Evolutionary conservation across 805 yeast species (phyloP), one percentile per base, ranked within the genome.

Genomic region (Metschnikowia bowlesiae): DNA sequence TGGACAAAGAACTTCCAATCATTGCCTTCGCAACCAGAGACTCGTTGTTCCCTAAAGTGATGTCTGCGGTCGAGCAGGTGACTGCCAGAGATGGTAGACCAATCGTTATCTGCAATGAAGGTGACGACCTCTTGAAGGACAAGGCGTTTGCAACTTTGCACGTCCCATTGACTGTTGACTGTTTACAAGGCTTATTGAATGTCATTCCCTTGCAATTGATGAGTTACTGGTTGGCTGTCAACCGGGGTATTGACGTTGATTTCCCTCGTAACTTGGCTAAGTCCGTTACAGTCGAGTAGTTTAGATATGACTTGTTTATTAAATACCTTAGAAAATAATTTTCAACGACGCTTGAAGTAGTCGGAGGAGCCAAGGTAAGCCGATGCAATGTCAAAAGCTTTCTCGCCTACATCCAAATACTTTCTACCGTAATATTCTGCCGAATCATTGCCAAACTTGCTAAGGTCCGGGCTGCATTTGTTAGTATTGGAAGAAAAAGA

Each of bases 251-350:
- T 60, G 96, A 94, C 66, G 99, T 95, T 51, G 99, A 94, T 70
- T 92, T 92, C 84, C 99, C 99, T 58, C 84, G 99, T 74, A 94
- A 94, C 76, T 81, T 94, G 73, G 99, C 99, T 56, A 94, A 94
- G 77, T 86, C 96, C 46, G 99, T 94, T 51, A 94, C 99, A 44
- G 99, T 94, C 55, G 98, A 90, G 75, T 91, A 76, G 47, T 38
- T 37, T 34, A 22, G 13, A 28, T 29, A 28, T 32, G 8, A n/a
- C 22, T 42, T 42, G 37, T 33, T 42, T 22, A 28, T 34, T 28
- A 42, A 22, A 42, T 42, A 42, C 30, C 48, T 39, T 40, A 47
- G 18, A 39, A n/a, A 41, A 31, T 29, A 26, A 16, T 30, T 31
- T 28, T 62, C 56, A 82, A 56, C 73, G 80, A 59, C 89, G 78